Evolutionary conservation across 495 filamentous ascomycete species (phyloP).

Genomic region (Penicillium ucsense): DNA sequence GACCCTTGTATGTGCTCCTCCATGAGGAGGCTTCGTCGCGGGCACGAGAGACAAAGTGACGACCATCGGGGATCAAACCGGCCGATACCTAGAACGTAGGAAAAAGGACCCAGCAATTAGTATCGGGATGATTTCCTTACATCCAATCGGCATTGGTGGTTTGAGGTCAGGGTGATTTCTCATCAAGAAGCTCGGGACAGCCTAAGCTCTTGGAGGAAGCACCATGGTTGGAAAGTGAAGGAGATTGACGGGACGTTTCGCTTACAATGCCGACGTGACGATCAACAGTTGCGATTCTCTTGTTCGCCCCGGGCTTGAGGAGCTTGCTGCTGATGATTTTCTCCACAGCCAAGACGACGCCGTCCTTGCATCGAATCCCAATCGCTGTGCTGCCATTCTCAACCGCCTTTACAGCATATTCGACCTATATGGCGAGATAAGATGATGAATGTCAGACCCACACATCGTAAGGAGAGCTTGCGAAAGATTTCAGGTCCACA

Average conservation of each 20-base stretch:
- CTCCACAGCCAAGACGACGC: conserved; percentile 91
- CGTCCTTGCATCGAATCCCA: conserved; percentile 95
- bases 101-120: too few species aligned
- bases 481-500: too few species aligned
- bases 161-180: too few species aligned
- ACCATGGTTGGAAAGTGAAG: not conserved
- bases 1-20: conserved; percentile 82
- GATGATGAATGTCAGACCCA: not conserved
- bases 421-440: conserved; percentile 45
- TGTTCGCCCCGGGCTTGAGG: conserved; percentile 86
- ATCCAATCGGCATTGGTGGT: too few species aligned
- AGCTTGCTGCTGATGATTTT: conserved; percentile 94
- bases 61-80: conserved; percentile 86
- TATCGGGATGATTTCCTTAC: not conserved
- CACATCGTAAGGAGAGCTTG: too few species aligned
- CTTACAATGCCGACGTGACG: conserved; percentile 87
- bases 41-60: conserved; percentile 89
- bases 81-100: conserved; percentile 55
- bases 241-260: conserved; percentile 1
- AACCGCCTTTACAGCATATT: conserved; percentile 97
- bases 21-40: conserved; percentile 85
- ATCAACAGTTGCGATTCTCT: conserved; percentile 91
- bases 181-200: too few species aligned
- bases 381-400: conserved; percentile 96
- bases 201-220: too few species aligned